Evolutionary conservation across 768 basidiomycete genomes (phyloP), one percentile per base, ranked within the genome.

Genomic region (Pulveroboletus sp.): DNA sequence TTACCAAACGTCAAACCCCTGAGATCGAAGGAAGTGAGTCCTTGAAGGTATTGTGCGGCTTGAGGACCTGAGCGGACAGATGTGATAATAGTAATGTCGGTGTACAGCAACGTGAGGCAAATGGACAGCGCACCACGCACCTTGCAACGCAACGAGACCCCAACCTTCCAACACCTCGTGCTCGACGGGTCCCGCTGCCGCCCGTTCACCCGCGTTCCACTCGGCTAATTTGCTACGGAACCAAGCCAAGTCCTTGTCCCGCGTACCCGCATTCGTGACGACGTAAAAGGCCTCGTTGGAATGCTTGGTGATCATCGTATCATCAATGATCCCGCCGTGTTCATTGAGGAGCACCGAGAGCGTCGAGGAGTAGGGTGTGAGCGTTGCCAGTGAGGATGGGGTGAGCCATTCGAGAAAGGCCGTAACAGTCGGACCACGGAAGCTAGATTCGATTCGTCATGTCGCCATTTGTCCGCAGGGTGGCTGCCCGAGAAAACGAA

Each of bases 301-400:
- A 64, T 94, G 91, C 60, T 90, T 92, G 18, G 89, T 90, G 64
- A 97, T 82, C 65, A 98, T 81, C 17, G 87, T 88, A 66, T 99
- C 96, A 69, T 99, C 95, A 47, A 99, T 89, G 57, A 98, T 97
- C 8, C 96, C 96, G 2, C 96, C 95, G 1, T 75, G 63, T 46
- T 89, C 83, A 68, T 96, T 97, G 44, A 98, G 76, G 4, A 97
- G 72, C 6, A 96, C 89, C 0, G 90, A 92, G 13, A 99, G 81
- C 0, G 93, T 92, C 0, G 92, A 92, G 2, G 81, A 69, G 63
- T 85, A 93, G 1, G 85, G 79, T 10, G 73, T 57, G n/a, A 93
- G 78, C 7, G 80, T 62, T 3, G 75, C 66, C 9, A 94, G 74
- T 6, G 89, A 87, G 0, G 93, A 91, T 0, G 95, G 96, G 0